Base-by-base conservation (phyloP, 192 early-diverging fungal genomes). In the Coemansia sp. region DNA sequence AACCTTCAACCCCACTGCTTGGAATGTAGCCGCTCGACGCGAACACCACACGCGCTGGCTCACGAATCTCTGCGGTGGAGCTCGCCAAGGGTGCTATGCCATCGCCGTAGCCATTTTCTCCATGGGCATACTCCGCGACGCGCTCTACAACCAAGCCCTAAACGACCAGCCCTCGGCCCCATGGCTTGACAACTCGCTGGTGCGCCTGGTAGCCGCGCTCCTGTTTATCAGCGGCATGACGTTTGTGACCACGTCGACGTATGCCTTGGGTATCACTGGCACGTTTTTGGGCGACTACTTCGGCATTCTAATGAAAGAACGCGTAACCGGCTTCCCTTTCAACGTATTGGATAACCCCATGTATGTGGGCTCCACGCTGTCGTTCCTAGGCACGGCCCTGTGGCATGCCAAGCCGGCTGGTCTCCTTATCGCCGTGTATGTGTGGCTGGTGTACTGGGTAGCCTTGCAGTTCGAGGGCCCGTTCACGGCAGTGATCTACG, bases 251-350 rank as follows among this genome's bases (percentile, higher is more conserved):
- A 86, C 89, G 21, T 94, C 91, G 45, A 96, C 94, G 87, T 94
- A 84, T 68, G 86, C 85, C 38, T 82, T 96, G 20, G 94, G 94
- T 55, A 82, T 96, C 57, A 93, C 91, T 14, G 94, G 94, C 61
- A 96, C 94, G 26, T 96, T 94, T 69, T 75, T 96, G 88, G 93
- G 94, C 64, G 93, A 94, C 71, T 96, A 96, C 73, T 96, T 94
- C 86, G 95, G 95, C 48, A 95, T 96, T 55, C 75, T 94, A 59
- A 94, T 94, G 93, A 84, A 89, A 14, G 83, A 86, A 64, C 86
- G 90, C 21, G 90, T 96, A 38, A 94, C 90, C 0, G 89, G 88
- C 12, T 95, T 96, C 72, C 95, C 95, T 6, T 96, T 96, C 85
- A 96, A 91, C 70, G 88, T 93, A 20, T 83, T 90, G 28, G 91